These are phyloP conservation scores for Coemansia sp. DNA, from an alignment of 192 early-diverging fungal species.

Conservation along the genomic window DNA sequence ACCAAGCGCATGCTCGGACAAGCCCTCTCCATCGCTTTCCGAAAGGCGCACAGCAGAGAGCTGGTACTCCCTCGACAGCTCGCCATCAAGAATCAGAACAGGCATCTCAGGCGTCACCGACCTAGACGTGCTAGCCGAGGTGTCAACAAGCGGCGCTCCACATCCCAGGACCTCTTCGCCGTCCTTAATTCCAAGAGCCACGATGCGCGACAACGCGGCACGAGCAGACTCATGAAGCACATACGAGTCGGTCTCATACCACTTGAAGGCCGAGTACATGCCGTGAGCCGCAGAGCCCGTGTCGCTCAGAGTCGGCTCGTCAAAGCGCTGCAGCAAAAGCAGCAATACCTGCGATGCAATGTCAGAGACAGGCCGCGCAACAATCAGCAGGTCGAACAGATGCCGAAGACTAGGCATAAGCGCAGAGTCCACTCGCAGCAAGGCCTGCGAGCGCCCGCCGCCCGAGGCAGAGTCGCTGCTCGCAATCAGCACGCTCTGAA, in stretches of 20 bases:
- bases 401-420: conserved; percentile 27
- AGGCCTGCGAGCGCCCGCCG: not conserved
- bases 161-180: not conserved
- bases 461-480: not conserved
- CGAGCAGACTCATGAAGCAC: conserved; percentile 21
- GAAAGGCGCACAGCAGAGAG: not conserved
- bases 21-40: not conserved
- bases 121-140: not conserved
- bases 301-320: conserved; percentile 6
- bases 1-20: not conserved
- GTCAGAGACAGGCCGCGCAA: conserved; percentile 37
- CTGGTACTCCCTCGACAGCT: not conserved
- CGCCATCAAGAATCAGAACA: conserved; percentile 18
- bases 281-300: not conserved
- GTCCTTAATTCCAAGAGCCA: conserved; percentile 14
- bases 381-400: conserved; percentile 38
- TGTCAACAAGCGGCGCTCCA: not conserved
- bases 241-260: conserved; percentile 36
- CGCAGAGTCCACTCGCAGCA: conserved; percentile 16
- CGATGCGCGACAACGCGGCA: conserved; percentile 19
- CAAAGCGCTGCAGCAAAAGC: conserved; percentile 35
- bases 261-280: not conserved
- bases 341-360: conserved; percentile 32
- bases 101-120: conserved; percentile 46
- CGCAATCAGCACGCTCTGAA: conserved; percentile 25